Conservation (phyloP, 1,139 yeast genomes). For the Candida pseudocylindracea region DNA sequence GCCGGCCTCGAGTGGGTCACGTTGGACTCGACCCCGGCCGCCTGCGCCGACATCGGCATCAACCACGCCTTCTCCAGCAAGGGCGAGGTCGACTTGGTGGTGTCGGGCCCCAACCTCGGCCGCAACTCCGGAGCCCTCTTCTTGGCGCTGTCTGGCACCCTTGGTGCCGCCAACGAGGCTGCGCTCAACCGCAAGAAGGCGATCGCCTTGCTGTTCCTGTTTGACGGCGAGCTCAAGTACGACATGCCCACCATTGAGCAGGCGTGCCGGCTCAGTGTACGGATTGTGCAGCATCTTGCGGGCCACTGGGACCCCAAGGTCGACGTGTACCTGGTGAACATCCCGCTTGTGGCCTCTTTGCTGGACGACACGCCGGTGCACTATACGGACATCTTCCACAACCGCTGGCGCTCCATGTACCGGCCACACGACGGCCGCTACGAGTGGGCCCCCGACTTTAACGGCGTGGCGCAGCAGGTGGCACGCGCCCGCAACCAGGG, state of each 20-base stretch:
- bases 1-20: constrained; percentile 52
- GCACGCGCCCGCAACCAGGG: constrained; percentile 19
- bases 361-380: constrained; percentile 31
- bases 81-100: constrained; percentile 52
- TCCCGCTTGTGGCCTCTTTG: constrained; percentile 43
- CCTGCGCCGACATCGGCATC: constrained; percentile 79
- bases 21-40: constrained; percentile 86
- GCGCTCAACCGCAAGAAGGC: constrained; percentile 57
- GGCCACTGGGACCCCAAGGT: constrained; percentile 13
- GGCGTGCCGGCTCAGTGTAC: constrained; percentile 50
- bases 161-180: constrained; percentile 95
- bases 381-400: constrained; percentile 60
- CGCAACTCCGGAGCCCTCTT: constrained; percentile 82
- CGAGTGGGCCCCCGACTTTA: constrained; percentile 73
- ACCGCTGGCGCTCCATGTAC: constrained; percentile 52
- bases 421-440: constrained; percentile 17
- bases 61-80: constrained; percentile 36
- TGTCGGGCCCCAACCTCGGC: constrained; percentile 93
- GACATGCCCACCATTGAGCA: constrained; percentile 28
- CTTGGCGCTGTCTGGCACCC: constrained; percentile 85
- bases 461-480: constrained; percentile 34
- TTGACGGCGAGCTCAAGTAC: constrained; percentile 25
- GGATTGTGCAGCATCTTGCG: constrained; percentile 18
- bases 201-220: constrained; percentile 72
- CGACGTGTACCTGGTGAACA: constrained; percentile 66